Conservation (phyloP, 352 stramenopile genomes). For the Phytophthora cryptogea region DNA sequence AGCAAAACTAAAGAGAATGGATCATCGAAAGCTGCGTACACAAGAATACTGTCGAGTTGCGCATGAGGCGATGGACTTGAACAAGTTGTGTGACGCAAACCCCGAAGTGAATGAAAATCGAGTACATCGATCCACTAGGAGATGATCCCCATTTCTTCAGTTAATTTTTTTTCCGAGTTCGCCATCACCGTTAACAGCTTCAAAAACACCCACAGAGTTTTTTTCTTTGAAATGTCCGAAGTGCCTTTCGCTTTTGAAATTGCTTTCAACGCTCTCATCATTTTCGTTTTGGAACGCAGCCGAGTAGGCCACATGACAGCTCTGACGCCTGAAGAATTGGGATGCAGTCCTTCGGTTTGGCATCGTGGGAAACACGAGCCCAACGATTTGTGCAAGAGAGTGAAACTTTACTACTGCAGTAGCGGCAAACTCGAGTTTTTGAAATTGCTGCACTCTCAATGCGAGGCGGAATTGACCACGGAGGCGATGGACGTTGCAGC, state of each 20-base stretch:
- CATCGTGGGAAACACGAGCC: neutral
- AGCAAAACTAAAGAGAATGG: neutral
- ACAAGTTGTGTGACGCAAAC: too few species aligned
- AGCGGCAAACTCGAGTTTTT: neutral
- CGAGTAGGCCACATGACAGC: neutral
- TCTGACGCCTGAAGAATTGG: neutral
- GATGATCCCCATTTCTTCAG: too few species aligned
- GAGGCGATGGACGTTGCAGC: constrained; percentile 7
- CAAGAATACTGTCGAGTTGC: constrained; percentile 12
- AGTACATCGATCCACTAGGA: too few species aligned
- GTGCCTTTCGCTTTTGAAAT: too few species aligned
- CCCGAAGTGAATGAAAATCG: too few species aligned
- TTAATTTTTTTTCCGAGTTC: too few species aligned
- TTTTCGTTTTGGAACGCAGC: too few species aligned
- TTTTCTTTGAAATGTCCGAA: too few species aligned
- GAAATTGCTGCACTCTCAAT: constrained; percentile 7
- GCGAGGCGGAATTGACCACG: constrained; percentile 6
- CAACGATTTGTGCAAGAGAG: constrained; percentile 3
- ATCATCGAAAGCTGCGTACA: constrained; percentile 1
- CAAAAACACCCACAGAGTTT: too few species aligned
- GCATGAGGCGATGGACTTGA: constrained; percentile 1
- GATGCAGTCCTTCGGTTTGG: neutral
- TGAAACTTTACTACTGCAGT: constrained; percentile 1
- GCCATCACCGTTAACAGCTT: too few species aligned
- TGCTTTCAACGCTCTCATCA: too few species aligned